Evolutionary conservation across 306 rosid species (phyloP).

Genomic region (Dryas octopetala): DNA sequence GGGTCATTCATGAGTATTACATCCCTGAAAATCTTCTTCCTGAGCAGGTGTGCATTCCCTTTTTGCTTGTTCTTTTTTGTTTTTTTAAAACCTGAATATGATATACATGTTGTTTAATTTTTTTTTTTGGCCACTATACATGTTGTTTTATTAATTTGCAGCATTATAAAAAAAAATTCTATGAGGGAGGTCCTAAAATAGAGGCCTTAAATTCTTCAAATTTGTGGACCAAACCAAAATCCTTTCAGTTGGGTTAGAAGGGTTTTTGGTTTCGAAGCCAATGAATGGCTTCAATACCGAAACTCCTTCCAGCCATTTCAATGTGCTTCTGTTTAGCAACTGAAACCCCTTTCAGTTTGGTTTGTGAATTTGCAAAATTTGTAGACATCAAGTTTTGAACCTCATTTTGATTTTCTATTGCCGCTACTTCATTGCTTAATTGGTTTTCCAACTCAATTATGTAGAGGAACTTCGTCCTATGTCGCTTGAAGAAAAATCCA

Average conservation of each 20-base stretch:
- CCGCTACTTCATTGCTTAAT: too few species aligned
- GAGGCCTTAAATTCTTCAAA: too few species aligned
- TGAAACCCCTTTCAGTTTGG: background rate
- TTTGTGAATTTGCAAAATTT: background rate
- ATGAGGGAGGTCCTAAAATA: too few species aligned
- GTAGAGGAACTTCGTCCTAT: conserved; percentile 51
- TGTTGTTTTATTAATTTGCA: background rate
- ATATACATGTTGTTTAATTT: background rate
- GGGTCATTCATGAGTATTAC: conserved; percentile 77
- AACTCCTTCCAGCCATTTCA: too few species aligned
- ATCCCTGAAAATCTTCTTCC: conserved; percentile 9
- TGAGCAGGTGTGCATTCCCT: conserved; percentile 36
- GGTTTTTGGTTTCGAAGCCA: background rate
- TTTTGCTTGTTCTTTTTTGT: background rate
- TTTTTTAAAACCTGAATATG: too few species aligned
- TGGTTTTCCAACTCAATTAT: conserved; percentile 17
- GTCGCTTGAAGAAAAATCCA: conserved; percentile 38
- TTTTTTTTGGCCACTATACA: too few species aligned
- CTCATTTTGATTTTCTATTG: background rate
- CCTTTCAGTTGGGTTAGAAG: background rate
- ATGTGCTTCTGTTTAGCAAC: background rate
- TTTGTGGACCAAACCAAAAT: background rate
- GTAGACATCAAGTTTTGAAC: background rate
- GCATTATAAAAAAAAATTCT: background rate
- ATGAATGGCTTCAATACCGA: background rate